phyloP scores from a whole-genome alignment of 2,329 filamentous ascomycete genomes.

The Monilinia laxa region DNA sequence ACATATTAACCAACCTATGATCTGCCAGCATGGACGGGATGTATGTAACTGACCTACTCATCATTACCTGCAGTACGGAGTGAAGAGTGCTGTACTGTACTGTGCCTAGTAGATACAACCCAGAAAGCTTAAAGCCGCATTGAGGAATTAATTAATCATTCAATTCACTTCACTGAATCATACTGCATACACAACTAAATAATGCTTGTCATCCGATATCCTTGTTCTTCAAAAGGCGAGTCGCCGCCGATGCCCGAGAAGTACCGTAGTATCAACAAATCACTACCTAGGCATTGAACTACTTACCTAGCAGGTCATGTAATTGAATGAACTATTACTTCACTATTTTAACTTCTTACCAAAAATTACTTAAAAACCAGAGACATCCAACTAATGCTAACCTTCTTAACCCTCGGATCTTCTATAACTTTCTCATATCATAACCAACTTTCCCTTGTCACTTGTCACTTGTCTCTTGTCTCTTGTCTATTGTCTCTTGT shows the following conservation, averaged over 20 bases:
- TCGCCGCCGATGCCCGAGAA: slow-evolving; percentile 13
- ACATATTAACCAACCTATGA: too few relatives aligned
- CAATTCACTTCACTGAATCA: not conserved
- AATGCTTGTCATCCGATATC: not conserved
- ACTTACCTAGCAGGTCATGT: too few relatives aligned
- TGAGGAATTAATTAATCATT: not conserved
- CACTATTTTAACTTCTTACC: not conserved
- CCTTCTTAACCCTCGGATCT: not conserved
- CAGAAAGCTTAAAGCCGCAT: not conserved
- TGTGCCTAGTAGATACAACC: too few relatives aligned
- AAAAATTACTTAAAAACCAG: not conserved
- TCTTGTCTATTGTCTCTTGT: too few relatives aligned
- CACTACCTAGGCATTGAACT: too few relatives aligned
- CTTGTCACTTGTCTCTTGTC: too few relatives aligned
- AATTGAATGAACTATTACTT: not conserved
- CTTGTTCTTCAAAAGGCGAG: slow-evolving; percentile 1
- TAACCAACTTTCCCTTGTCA: not conserved
- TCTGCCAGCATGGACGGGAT: too few relatives aligned
- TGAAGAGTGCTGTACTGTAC: too few relatives aligned
- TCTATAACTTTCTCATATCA: not conserved
- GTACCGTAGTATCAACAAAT: not conserved
- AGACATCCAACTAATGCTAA: too few relatives aligned
- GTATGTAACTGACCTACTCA: too few relatives aligned
- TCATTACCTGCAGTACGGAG: too few relatives aligned
- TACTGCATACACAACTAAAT: not conserved